A percentile compares a stretch with the other conserved stretches of the same genome.
These are phyloP conservation scores for Colletotrichum paranaense DNA, from an alignment of 2,329 filamentous ascomycete genomes.

Conservation along the genomic window DNA sequence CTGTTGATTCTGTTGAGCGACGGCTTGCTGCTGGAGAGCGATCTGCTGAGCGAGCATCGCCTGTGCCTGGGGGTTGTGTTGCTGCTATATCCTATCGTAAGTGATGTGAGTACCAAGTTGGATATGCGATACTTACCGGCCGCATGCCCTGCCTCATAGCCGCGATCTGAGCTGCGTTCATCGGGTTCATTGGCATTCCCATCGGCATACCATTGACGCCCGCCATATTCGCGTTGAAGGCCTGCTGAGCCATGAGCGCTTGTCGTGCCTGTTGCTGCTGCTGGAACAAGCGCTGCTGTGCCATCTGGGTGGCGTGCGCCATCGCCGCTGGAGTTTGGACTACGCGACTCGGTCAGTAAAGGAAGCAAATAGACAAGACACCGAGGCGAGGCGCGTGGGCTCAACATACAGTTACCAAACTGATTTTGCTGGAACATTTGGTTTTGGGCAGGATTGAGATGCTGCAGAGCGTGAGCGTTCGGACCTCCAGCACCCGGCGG, in stretches of 20 bases:
- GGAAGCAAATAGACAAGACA: not conserved
- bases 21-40: slow-evolving; percentile 54
- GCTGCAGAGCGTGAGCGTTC: slow-evolving; percentile 77
- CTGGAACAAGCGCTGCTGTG: slow-evolving; percentile 68
- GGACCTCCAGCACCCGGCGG: slow-evolving; percentile 72
- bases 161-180: slow-evolving; percentile 63
- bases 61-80: slow-evolving; percentile 42
- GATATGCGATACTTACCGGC: slow-evolving; percentile 49
- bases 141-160: slow-evolving; percentile 60
- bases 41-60: slow-evolving; percentile 60
- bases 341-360: slow-evolving; percentile 33
- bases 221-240: slow-evolving; percentile 61
- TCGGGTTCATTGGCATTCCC: slow-evolving; percentile 59
- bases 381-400: not conserved
- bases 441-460: slow-evolving; percentile 72
- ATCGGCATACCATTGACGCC: slow-evolving; percentile 60
- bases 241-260: slow-evolving; percentile 65
- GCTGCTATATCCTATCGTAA: slow-evolving; percentile 24
- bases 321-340: slow-evolving; percentile 51
- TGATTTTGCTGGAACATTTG: slow-evolving; percentile 69
- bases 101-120: not conserved
- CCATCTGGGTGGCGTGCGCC: slow-evolving; percentile 55
- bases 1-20: slow-evolving; percentile 48
- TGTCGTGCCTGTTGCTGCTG: slow-evolving; percentile 65
- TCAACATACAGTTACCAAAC: slow-evolving; percentile 39